Base-by-base conservation (phyloP, 1,139 yeast species). In the Yamadazyma kanchanaburiensis region DNA sequence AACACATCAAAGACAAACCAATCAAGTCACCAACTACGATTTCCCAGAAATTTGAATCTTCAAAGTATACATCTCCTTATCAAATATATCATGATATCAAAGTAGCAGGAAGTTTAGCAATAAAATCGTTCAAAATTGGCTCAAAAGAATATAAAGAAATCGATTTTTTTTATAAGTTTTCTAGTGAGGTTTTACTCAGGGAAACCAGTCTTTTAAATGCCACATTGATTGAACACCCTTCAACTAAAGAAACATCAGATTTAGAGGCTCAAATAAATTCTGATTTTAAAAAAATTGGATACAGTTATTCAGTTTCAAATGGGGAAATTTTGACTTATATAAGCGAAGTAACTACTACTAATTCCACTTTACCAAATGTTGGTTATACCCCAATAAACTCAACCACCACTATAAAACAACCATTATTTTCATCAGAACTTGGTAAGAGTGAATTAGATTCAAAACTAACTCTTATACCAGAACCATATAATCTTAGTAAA, bases 61-160 rank as follows among this genome's bases (percentile, higher is more conserved):
- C 56, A 0, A 47, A 55, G 16, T 81, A 80, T 46, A 44, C 45
- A 2, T 47, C 65, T 0, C 61, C 80, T 7, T 81, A 79, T 44
- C 60, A 59, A 26, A 46, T 87, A 10, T 86, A 73, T 48, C 91
- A 83, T 48, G 97, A 89, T 53, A 54, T 89, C 36, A 83, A 77
- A 45, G 59, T 81, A 12, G 80, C 83, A 0, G 64, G 81, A 24
- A 71, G 77, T 7, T 50, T 70, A 15, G 59, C 69, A 21, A 65
- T 83, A 14, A 61, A 64, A 21, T 57, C 64, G 29, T 60, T 66
- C 33, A 67, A 70, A 15, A 67, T 79, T 19, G 88, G 87, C 2
- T 61, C 80, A n/a, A 49, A 60, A 14, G 57, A 57, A 10, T 88
- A 88, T 50, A 60, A 58, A 13, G 65, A 70, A 41, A 62, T 82